phyloP scores from a whole-genome alignment of 257 asterid species.

The Forsythia viridissima region DNA sequence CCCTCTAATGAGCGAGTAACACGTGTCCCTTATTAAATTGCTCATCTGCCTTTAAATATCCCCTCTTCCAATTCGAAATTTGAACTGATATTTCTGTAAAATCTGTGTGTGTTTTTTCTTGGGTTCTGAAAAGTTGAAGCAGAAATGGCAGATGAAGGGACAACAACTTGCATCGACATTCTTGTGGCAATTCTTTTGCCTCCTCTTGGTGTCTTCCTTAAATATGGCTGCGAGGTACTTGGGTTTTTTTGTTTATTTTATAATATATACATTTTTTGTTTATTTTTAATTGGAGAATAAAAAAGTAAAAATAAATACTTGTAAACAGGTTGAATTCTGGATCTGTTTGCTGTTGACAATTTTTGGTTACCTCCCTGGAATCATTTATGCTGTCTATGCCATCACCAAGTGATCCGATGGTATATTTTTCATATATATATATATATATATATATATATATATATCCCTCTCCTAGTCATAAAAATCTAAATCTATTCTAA shows the following conservation, averaged over 20 bases:
- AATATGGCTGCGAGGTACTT: conserved; percentile 62
- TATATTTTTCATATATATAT: neutral
- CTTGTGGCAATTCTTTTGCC: conserved; percentile 76
- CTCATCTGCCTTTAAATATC: neutral
- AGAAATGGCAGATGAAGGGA: conserved; percentile 40
- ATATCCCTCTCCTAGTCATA: too few species aligned
- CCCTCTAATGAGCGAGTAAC: neutral
- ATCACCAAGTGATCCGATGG: conserved; percentile 47
- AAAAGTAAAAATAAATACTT: too few species aligned
- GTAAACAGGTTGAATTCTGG: conserved; percentile 73
- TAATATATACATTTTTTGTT: too few species aligned
- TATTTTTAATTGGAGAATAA: too few species aligned
- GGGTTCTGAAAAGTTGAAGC: neutral
- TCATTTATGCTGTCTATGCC: conserved; percentile 67
- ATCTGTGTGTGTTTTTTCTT: neutral
- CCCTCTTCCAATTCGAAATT: neutral
- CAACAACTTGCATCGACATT: conserved; percentile 64
- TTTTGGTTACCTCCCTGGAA: conserved; percentile 77
- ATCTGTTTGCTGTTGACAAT: conserved; percentile 70
- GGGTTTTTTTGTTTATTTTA: too few species aligned
- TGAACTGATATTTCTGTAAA: neutral
- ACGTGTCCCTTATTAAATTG: neutral
- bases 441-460: too few species aligned
- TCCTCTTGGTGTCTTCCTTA: conserved; percentile 88
- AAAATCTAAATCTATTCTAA: too few species aligned